Conservation (phyloP, 1,284 basidiomycete species). For the Fomes fomentarius region DNA sequence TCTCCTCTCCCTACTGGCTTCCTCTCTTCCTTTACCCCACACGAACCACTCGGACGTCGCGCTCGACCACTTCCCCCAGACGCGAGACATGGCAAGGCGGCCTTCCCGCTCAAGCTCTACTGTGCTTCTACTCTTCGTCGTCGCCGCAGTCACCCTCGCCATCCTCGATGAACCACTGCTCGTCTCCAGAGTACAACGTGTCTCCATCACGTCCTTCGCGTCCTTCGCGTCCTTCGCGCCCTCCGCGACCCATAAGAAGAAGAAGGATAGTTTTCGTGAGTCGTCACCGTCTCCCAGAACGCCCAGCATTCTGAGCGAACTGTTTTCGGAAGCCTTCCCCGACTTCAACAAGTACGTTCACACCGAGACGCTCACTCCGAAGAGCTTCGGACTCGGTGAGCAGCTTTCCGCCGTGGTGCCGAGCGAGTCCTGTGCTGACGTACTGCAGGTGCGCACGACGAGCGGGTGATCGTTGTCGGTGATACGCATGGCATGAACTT, state of each 20-base stretch:
- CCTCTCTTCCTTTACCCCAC: background rate
- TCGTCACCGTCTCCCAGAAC: background rate
- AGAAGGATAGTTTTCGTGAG: constrained; percentile 22
- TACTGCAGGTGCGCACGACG: constrained; percentile 49
- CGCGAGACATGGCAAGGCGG: constrained; percentile 5
- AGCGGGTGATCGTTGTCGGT: constrained; percentile 74
- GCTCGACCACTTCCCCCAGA: background rate
- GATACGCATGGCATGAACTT: constrained; percentile 84
- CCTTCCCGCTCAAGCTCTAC: constrained; percentile 18
- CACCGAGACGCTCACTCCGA: constrained; percentile 43
- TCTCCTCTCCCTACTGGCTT: background rate
- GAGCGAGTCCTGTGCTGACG: background rate
- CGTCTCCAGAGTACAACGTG: constrained; percentile 15
- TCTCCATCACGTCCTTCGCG: constrained; percentile 10
- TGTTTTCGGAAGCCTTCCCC: constrained; percentile 41
- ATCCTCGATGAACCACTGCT: constrained; percentile 35
- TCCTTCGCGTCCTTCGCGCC: constrained; percentile 10
- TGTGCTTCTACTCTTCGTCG: constrained; percentile 43
- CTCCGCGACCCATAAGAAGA: constrained; percentile 17
- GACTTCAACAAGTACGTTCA: constrained; percentile 58
- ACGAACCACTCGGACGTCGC: background rate
- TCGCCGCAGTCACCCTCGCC: constrained; percentile 43
- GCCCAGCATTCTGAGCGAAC: background rate
- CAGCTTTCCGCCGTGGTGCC: background rate
- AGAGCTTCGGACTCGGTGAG: constrained; percentile 59